A percentile compares a stretch with the other conserved stretches of the same genome.
Conservation (phyloP, 2,329 filamentous ascomycete genomes). For the Tolypocladium nubicola region DNA sequence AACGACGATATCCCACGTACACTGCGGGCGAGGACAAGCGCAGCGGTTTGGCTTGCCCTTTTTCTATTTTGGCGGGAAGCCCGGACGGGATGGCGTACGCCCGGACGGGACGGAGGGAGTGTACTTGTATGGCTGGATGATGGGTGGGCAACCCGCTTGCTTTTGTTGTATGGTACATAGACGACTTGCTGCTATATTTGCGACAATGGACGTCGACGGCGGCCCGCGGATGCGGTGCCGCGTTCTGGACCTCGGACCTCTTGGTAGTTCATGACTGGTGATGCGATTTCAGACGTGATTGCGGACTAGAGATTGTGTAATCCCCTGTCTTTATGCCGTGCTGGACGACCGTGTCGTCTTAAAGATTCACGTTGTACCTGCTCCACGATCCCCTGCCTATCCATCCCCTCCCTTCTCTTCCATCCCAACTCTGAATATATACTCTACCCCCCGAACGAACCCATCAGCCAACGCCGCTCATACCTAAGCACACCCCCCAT, state of each 20-base stretch:
- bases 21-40: neutral
- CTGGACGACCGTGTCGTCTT: neutral
- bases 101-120: neutral
- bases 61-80: neutral
- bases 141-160: neutral
- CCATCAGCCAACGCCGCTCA: neutral
- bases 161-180: neutral
- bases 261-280: neutral
- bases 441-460: neutral
- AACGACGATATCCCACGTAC: neutral
- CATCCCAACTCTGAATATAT: neutral
- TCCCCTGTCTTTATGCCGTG: neutral
- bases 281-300: neutral
- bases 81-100: neutral
- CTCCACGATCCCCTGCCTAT: neutral
- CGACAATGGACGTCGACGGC: neutral
- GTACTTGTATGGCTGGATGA: neutral
- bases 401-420: neutral
- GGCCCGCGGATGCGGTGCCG: neutral
- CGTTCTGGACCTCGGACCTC: neutral
- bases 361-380: neutral
- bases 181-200: neutral
- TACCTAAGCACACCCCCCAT: neutral
- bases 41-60: neutral
- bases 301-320: neutral